A percentile compares a stretch with the other conserved stretches of the same genome.
These are phyloP conservation scores for Polychytrium aggregatum DNA, from an alignment of 192 early-diverging fungal species.

Conservation along the genomic window DNA sequence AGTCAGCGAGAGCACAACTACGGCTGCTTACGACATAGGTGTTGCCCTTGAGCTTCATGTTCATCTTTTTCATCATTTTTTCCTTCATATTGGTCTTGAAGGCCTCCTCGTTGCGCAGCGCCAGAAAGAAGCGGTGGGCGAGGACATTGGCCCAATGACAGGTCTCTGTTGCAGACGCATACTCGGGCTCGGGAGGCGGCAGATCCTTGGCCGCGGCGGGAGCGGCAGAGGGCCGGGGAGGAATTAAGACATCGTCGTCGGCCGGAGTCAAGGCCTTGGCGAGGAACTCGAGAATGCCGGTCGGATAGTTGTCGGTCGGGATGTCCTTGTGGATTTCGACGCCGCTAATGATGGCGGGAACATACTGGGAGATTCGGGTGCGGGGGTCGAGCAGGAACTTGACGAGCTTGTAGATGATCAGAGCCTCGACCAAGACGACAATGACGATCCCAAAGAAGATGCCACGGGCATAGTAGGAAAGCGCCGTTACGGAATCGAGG, in stretches of 20 bases:
- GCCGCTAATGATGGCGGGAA: not conserved
- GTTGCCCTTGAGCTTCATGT: slow-evolving; percentile 34
- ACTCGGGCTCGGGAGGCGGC: not conserved
- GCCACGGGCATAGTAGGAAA: slow-evolving; percentile 17
- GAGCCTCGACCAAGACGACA: slow-evolving; percentile 13
- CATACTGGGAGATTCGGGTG: slow-evolving; percentile 4
- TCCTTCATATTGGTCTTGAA: slow-evolving; percentile 25
- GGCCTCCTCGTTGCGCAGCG: slow-evolving; percentile 23
- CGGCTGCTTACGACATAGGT: slow-evolving; percentile 34
- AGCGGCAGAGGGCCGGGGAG: slow-evolving; percentile 3
- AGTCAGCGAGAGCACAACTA: too few species aligned
- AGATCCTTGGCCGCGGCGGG: not conserved
- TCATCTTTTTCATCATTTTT: slow-evolving; percentile 29
- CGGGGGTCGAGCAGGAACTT: slow-evolving; percentile 19
- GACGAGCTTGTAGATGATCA: slow-evolving; percentile 6
- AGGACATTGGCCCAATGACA: slow-evolving; percentile 37
- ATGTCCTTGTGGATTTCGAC: not conserved
- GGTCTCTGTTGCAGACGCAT: slow-evolving; percentile 14
- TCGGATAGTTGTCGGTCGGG: not conserved
- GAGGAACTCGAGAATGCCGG: slow-evolving; percentile 22
- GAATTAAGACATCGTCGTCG: slow-evolving; percentile 9
- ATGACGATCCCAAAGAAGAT: slow-evolving; percentile 19
- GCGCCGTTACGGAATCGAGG: too few species aligned
- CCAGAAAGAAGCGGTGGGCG: slow-evolving; percentile 35
- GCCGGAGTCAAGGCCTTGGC: slow-evolving; percentile 14